A percentile compares a stretch with the other conserved stretches of the same genome.
These are phyloP conservation scores for Lichtheimia corymbifera DNA, from an alignment of 371 early-diverging fungal species.

Conservation along the genomic window DNA sequence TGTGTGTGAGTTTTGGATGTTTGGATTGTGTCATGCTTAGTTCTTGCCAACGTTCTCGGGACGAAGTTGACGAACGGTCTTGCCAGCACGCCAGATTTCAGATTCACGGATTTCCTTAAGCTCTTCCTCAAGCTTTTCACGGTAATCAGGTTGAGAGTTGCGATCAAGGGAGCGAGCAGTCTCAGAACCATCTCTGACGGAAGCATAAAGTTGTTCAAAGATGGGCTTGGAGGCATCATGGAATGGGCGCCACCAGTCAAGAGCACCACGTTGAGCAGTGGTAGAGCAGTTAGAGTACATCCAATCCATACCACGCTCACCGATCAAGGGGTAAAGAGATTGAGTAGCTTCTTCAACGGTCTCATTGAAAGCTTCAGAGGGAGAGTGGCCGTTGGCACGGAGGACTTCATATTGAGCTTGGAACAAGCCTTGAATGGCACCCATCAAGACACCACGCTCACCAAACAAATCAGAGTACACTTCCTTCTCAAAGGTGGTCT, in stretches of 20 bases:
- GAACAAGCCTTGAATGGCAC: constrained; percentile 97
- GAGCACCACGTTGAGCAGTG: constrained; percentile 94
- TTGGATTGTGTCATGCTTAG: constrained; percentile 11
- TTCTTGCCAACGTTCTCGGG: constrained; percentile 71
- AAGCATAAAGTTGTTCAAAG: constrained; percentile 87
- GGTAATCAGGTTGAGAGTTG: constrained; percentile 91
- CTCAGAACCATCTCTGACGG: constrained; percentile 89
- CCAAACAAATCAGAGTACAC: constrained; percentile 96
- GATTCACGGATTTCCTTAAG: constrained; percentile 78
- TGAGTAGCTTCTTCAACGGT: constrained; percentile 99
- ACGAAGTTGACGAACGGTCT: constrained; percentile 85
- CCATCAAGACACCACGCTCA: constrained; percentile 98
- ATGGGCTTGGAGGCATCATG: constrained; percentile 92
- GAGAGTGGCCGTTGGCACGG: constrained; percentile 91
- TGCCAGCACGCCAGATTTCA: constrained; percentile 78
- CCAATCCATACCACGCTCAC: constrained; percentile 98
- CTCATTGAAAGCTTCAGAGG: constrained; percentile 98
- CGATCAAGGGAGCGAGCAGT: constrained; percentile 86
- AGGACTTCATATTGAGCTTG: constrained; percentile 97
- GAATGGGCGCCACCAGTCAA: constrained; percentile 97
- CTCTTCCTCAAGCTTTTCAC: constrained; percentile 89
- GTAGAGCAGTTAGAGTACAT: constrained; percentile 96
- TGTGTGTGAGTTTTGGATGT: not conserved
- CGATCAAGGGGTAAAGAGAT: constrained; percentile 95
- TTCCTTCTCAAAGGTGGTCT: constrained; percentile 96